Evolutionary conservation across 2,329 filamentous ascomycete genomes (phyloP), one percentile per base, ranked within the genome.

Genomic region (Penicillium psychrosexuale): DNA sequence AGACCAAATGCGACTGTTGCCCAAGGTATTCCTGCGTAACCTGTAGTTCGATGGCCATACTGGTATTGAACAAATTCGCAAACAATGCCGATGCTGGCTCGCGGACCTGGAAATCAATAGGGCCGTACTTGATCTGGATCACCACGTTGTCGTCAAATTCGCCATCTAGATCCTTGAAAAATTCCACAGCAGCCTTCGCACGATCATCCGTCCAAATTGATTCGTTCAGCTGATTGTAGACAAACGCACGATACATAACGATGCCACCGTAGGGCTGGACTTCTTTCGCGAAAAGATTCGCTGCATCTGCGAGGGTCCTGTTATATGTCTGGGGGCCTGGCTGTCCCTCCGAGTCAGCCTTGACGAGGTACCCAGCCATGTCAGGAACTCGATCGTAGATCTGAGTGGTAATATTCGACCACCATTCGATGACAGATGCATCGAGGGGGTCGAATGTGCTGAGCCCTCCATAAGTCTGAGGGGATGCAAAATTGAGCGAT

Each of bases 41-140:
- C 65, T 89, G 80, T 2, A 89, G 75, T 67, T 90, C 87, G 36
- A 89, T 83, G 0, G 84, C 83, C 11, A 69, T 73, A 43, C 69
- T 78, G 0, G 78, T 81, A 4, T 80, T 67, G 38, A 62, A 67
- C 7, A 82, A 62, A 43, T 80, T 76, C 6, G 77, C 79, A 58
- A 90, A 88, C 1, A 90, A 72, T 0, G 87, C 86, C 4, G 83
- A 87, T 1, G 79, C 72, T 1, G 87, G 83, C 67, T 89, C 87
- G 34, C 87, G 81, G 11, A 89, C 84, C 63, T 89, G 87, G 69
- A 90, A 89, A 65, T 90, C 87, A 56, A 89, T 89, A 0, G 87
- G 86, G 0, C 87, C 87, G 58, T 86, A 88, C 69, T 90, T 90
- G 70, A 90, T 85, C 66, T 90, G 87, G 2, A 90, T 78, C 0